Base-by-base conservation (phyloP, 148 eudicot genomes). In the Silene uniflora region DNA sequence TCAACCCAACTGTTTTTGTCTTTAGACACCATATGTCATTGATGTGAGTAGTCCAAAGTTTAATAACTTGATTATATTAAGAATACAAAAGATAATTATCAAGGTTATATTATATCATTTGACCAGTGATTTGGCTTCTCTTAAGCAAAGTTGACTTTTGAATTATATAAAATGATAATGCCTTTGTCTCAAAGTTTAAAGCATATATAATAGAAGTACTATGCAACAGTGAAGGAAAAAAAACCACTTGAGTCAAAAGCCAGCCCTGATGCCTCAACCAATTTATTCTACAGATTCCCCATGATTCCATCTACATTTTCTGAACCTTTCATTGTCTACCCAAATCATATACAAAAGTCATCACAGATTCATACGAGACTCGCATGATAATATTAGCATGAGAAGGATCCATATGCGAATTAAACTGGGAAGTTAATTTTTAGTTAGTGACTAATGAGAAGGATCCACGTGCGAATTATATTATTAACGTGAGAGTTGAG, bases 171-270 rank as follows among this genome's bases (percentile, higher is more conserved):
- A 29, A 61, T 79, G 56, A 79, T 29, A 46, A 10, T 39, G 23
- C 13, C 73, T 72, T 74, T 68, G 52, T 74, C 22, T 74, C 74
- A 59, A 67, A 46, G 16, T 22, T 12, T 61, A 52, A 52, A 12
- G 56, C 56, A 12, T 0, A 52, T 52, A 52, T 52, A 5, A 32
- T 32, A 32, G 56, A 52, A n/a, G n/a, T 52, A 52, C 65, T 13
- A 22, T 61, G 13, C 23, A 11, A 19, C 27, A 59, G 61, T 49
- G 44, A 7, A 7, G 44, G 32, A 22, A 61, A 59, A 67, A 14
- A 73, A 19, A 21, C 81, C 73, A 74, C 74, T 74, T 79, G 73
- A 68, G 17, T 29, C n/a, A 12, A 27, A 29, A 32, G 35, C 61
- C 69, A 47, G 21, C 42, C 27, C n/a, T 16, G 1, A 16, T 6